Evolutionary conservation across 2,329 filamentous ascomycete species (phyloP), one percentile per base, ranked within the genome.

Genomic region (Penicillium sp.): DNA sequence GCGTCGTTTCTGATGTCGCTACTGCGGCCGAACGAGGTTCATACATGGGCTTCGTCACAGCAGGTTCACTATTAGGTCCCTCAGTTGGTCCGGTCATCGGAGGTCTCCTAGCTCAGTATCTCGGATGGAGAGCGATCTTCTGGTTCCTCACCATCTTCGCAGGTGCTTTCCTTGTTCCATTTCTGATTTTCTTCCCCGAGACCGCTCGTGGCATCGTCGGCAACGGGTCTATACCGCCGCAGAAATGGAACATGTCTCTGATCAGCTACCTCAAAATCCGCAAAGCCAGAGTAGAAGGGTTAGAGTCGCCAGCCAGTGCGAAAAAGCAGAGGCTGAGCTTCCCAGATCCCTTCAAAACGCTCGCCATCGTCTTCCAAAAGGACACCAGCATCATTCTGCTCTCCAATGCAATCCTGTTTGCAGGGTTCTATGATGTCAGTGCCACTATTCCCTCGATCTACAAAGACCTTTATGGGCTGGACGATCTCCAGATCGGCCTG

Each of bases 121-220:
- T 77, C 6, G 72, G 72, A 4, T 77, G 74, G 74, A 62, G 67
- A 35, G 66, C 69, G 9, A 74, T 76, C 15, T 76, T 80, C 59
- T 80, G 77, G 76, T 79, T 80, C 54, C 69, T 84, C 4, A 69
- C 77, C 27, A 81, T 83, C 20, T 70, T 79, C 48, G 68, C 75
- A 0, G 76, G 70, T 0, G 64, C 65, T 2, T 76, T 72, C 50
- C 62, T 76, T 25, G 31, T 73, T 2, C 65, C 73, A 3, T 71
- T 77, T 33, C 50, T 74, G 3, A 40, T 67, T 8, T 67, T 71
- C 59, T 69, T 75, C 44, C 73, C 73, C 7, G 74, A 76, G 51
- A 76, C 74, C 26, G 63, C 62, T 37, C 68, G 74, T 33, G 68
- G 67, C 6, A 62, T 76, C n/a, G 73, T 76, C 6, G 73, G 71